Evolutionary conservation across 768 basidiomycete species (phyloP).

Genomic region (Lactarius evosmus): DNA sequence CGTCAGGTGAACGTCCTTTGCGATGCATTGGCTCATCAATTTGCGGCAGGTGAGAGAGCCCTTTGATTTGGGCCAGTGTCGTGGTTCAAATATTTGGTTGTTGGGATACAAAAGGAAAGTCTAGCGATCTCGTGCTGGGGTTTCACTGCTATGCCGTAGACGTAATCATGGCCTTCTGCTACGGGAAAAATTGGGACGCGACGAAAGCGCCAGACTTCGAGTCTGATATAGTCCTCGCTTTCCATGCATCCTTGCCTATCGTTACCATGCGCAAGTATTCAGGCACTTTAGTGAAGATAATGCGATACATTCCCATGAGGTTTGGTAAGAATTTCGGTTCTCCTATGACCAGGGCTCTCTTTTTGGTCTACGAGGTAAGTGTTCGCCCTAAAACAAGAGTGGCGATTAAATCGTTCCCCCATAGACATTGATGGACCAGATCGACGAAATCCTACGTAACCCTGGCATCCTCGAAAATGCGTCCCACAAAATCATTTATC

Average conservation of each 20-base stretch:
- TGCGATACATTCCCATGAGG: not conserved
- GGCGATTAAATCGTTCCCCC: not conserved
- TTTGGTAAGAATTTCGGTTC: not conserved
- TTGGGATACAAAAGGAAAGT: not conserved
- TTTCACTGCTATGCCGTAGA: not conserved
- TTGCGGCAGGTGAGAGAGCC: not conserved
- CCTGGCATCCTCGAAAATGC: not conserved
- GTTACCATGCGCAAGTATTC: not conserved
- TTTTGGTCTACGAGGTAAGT: not conserved
- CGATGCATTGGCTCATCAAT: not conserved
- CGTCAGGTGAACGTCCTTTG: not conserved
- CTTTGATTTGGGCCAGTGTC: no score
- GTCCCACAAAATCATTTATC: not conserved
- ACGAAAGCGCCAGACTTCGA: not conserved
- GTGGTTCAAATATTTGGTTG: not conserved
- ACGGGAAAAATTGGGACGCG: not conserved
- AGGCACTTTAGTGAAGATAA: not conserved
- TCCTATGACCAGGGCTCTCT: not conserved
- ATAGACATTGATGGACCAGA: not conserved
- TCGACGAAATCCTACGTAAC: not conserved
- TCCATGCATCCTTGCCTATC: not conserved
- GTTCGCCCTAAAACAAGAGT: no score
- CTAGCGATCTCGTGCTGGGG: constrained; percentile 1
- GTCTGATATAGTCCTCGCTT: not conserved
- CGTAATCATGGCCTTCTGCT: no score